Conservation (phyloP, 2,329 filamentous ascomycete genomes). For the Graphilbum ipis-grandicollis region DNA sequence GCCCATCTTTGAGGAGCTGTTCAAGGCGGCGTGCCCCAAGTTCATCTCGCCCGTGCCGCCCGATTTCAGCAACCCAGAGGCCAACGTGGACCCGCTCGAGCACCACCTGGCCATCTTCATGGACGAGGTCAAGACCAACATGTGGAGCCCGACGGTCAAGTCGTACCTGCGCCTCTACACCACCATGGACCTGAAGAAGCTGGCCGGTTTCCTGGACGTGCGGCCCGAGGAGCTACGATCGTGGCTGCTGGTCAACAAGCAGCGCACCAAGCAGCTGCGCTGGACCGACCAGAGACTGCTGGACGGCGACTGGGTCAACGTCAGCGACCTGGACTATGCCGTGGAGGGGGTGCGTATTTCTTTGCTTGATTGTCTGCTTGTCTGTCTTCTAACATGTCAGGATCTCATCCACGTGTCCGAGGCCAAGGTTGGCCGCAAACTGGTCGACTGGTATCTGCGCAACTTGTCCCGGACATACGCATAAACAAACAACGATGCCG, state of each 20-base stretch:
- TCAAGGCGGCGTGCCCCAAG: slow-evolving; percentile 94
- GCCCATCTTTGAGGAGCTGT: slow-evolving; percentile 94
- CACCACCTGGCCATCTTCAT: slow-evolving; percentile 97
- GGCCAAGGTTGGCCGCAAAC: slow-evolving; percentile 90
- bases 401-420: slow-evolving; percentile 98
- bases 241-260: slow-evolving; percentile 95
- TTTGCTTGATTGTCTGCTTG: background rate
- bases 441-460: slow-evolving; percentile 97
- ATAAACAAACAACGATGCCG: too few relatives aligned
- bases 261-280: slow-evolving; percentile 88
- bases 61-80: slow-evolving; percentile 90
- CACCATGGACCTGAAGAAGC: slow-evolving; percentile 97
- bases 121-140: slow-evolving; percentile 99
- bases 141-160: slow-evolving; percentile 94
- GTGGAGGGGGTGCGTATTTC: slow-evolving; percentile 66
- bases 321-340: slow-evolving; percentile 92
- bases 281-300: slow-evolving; percentile 83
- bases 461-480: slow-evolving; percentile 94
- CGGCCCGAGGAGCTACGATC: slow-evolving; percentile 89
- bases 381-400: slow-evolving; percentile 27
- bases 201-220: slow-evolving; percentile 91
- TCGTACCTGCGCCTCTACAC: slow-evolving; percentile 98
- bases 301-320: slow-evolving; percentile 83
- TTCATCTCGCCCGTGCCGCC: slow-evolving; percentile 97
- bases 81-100: slow-evolving; percentile 93